Evolutionary conservation across 1,139 yeast species (phyloP), one percentile per base, ranked within the genome.

Genomic region (Sugiyamaella grinbergsii): DNA sequence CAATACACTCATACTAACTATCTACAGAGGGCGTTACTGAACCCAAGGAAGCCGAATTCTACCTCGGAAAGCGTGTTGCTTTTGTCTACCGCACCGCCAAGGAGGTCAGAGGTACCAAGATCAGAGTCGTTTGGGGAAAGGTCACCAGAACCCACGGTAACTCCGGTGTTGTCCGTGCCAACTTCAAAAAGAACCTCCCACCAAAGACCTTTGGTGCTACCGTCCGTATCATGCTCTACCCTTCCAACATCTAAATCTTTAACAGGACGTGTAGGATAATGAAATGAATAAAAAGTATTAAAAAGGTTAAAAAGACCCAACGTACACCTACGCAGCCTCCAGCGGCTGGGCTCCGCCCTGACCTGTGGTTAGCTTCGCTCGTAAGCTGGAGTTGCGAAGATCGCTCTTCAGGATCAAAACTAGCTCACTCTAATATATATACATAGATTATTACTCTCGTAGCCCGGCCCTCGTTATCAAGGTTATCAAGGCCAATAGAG

Each of bases 121-220:
- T 93, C 81, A 90, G 98, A 83, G 97, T 94, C 72, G 90, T 93
- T 81, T 93, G 98, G 98, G 98, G 98, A 54, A 71, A 71, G 66
- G 61, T 93, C 69, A 81, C 95, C 80, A 90, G 98, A 85, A 80
- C 97, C 69, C 98, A 93, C 86, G 98, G 98, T 78, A 88, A 85
- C 93, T 81, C 86, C 71, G 98, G 98, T 80, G 80, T 88, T 68
- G 97, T 93, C 69, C 93, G 98, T 81, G 98, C 98, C 73, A 88
- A 83, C 81, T 93, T 93, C 94, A 91, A 88, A 81, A 85, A 88
- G 80, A 93, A 93, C 91, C 86, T 93, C 75, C 98, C 98, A 78
- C 91, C 98, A 71, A 90, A 91, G 88, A 89, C 98, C 69, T 90
- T 93, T 76, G 98, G 98, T 81, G 97, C 98, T 75, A 86, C 96